These are phyloP conservation scores for Talaromyces liani DNA, from an alignment of 495 filamentous ascomycete species.

Conservation along the genomic window DNA sequence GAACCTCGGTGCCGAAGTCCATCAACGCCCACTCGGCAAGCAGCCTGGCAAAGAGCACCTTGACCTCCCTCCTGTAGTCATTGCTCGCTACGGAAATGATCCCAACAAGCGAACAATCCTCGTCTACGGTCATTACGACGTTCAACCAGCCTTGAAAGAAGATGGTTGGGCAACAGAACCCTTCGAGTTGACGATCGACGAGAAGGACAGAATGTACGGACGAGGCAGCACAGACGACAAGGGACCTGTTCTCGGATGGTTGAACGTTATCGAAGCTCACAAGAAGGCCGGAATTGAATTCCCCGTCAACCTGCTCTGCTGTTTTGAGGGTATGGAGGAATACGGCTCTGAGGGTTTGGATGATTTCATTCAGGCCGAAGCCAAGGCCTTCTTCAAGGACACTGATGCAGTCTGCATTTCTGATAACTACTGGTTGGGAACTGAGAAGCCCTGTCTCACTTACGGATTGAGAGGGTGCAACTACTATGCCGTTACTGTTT, in stretches of 20 bases:
- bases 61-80: constrained; percentile 83
- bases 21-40: constrained; percentile 76
- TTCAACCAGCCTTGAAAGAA: constrained; percentile 86
- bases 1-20: constrained; percentile 75
- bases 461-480: constrained; percentile 97
- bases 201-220: constrained; percentile 89
- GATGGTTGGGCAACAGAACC: constrained; percentile 97
- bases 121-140: constrained; percentile 98
- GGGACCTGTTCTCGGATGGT: constrained; percentile 93
- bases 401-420: constrained; percentile 96
- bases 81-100: constrained; percentile 86
- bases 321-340: constrained; percentile 99
- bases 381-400: constrained; percentile 86
- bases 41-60: constrained; percentile 86
- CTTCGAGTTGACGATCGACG: constrained; percentile 81
- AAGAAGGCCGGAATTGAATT: constrained; percentile 88
- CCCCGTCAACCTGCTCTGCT: constrained; percentile 98
- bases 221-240: constrained; percentile 97
- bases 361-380: constrained; percentile 84
- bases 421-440: constrained; percentile 99
- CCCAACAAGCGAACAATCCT: constrained; percentile 88
- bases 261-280: constrained; percentile 97
- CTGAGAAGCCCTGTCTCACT: constrained; percentile 94
- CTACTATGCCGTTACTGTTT: constrained; percentile 86
- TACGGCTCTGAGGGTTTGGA: constrained; percentile 96